phyloP scores from a whole-genome alignment of 108 stramenopile genomes.

The Nitzschia inconspicua region DNA sequence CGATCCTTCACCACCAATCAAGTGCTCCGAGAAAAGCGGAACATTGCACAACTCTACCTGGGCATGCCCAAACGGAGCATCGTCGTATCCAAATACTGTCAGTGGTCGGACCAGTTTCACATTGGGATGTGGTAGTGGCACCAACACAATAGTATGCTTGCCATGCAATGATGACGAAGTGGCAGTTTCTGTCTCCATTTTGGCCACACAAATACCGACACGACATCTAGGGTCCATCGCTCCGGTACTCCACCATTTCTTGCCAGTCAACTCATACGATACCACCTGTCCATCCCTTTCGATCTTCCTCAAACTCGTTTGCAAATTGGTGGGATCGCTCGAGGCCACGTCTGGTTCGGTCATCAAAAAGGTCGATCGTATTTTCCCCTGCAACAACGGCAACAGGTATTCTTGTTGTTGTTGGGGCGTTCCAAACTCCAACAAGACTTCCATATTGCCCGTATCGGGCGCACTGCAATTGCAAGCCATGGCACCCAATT shows the following conservation, averaged over 20 bases:
- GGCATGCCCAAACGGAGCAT: conserved; percentile 92
- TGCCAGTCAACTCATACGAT: conserved; percentile 70
- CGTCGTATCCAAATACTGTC: conserved; percentile 94
- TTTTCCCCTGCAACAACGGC: conserved; percentile 78
- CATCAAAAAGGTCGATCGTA: conserved; percentile 91
- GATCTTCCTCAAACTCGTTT: conserved; percentile 39
- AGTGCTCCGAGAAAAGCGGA: conserved; percentile 35
- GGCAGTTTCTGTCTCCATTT: conserved; percentile 19
- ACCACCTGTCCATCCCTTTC: conserved; percentile 1
- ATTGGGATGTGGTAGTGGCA: conserved; percentile 78
- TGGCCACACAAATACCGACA: conserved; percentile 84
- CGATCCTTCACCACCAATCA: conserved; percentile 85
- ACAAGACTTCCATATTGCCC: conserved; percentile 97
- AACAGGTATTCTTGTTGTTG: conserved; percentile 74
- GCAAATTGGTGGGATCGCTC: conserved; percentile 92
- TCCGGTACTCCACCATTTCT: conserved; percentile 93
- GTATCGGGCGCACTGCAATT: conserved; percentile 97
- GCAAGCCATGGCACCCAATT: conserved; percentile 88
- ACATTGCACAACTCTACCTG: conserved; percentile 74
- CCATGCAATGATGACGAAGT: conserved; percentile 14
- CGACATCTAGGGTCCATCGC: conserved; percentile 92
- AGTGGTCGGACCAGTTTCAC: conserved; percentile 77
- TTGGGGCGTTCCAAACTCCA: conserved; percentile 77
- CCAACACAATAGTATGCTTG: conserved; percentile 73
- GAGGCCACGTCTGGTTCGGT: conserved; percentile 93